Evolutionary conservation across 2,329 filamentous ascomycete species (phyloP).

Genomic region (Paramyrothecium sp.): DNA sequence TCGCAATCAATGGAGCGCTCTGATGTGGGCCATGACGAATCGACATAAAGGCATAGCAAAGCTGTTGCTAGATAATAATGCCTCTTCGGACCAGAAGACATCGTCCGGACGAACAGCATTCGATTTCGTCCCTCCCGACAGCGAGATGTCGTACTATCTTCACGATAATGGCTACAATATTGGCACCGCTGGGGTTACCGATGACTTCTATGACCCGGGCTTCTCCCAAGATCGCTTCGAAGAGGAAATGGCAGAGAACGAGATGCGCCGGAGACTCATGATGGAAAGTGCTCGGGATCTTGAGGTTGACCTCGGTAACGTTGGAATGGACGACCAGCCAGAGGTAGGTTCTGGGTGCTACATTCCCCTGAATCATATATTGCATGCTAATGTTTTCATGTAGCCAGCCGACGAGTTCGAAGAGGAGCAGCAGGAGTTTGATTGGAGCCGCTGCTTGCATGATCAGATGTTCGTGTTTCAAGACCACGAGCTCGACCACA

Average conservation of each 20-base stretch:
- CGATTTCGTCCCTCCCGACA: slow-evolving; percentile 92
- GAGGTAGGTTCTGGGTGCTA: slow-evolving; percentile 59
- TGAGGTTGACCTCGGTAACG: slow-evolving; percentile 92
- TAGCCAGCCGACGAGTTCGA: slow-evolving; percentile 75
- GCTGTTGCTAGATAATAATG: slow-evolving; percentile 84
- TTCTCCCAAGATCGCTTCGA: slow-evolving; percentile 93
- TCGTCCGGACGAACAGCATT: slow-evolving; percentile 91
- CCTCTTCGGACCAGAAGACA: slow-evolving; percentile 94
- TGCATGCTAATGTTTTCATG: no score
- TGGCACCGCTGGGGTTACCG: slow-evolving; percentile 72
- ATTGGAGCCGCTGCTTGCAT: slow-evolving; percentile 91
- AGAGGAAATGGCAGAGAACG: slow-evolving; percentile 95
- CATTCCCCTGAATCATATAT: no score
- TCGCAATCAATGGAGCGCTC: slow-evolving; percentile 91
- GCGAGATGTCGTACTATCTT: slow-evolving; percentile 93
- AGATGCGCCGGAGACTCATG: slow-evolving; percentile 95
- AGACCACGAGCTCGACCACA: slow-evolving; percentile 85
- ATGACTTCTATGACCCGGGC: slow-evolving; percentile 93
- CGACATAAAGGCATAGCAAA: slow-evolving; percentile 95
- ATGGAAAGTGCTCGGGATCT: slow-evolving; percentile 98
- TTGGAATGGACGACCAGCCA: slow-evolving; percentile 92
- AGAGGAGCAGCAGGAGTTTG: slow-evolving; percentile 89
- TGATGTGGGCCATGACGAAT: slow-evolving; percentile 99
- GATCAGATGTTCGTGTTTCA: slow-evolving; percentile 99
- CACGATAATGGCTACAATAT: slow-evolving; percentile 93